Evolutionary conservation across 345 rosid species (phyloP), one percentile per base, ranked within the genome.

Genomic region (Euphorbia lathyris): DNA sequence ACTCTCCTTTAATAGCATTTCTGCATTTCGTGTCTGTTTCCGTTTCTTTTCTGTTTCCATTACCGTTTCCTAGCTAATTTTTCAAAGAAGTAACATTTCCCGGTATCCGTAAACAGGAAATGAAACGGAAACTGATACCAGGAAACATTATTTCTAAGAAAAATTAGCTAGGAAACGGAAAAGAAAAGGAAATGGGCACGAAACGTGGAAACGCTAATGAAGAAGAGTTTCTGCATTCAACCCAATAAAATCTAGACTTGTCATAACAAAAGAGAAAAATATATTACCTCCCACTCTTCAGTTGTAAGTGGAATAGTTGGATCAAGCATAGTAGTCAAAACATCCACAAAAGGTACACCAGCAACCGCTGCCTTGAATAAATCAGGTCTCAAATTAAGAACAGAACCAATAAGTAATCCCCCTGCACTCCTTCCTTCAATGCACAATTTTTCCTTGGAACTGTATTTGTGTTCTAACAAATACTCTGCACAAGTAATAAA

Each of bases 331-430:
- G 97, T 95, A 34, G 97, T 95, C 85, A 95, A 7, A 51, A 72
- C 99, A 78, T 95, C 99, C 56, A 95, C 93, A 60, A 95, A 95
- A 74, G 99, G 99, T 57, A 95, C 99, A 70, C 92, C 97, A 59
- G 96, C 97, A 70, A 95, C 73, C 62, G 84, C 97, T 77, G 85
- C 91, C 86, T 86, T 92, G 81, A 92, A 95, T 77, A 92, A 83
- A 83, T 92, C 96, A 34, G 99, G 97, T 71, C 97, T 90, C 99
- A 92, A 92, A 75, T 88, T 95, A 70, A 95, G 90, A 78, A 95
- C 96, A 74, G 97, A 86, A 73, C 99, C 99, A 59, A 88, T 82
- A 75, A 95, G 88, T 81, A 95, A 78, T 20, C 99, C 99, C 67
- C 99, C 97, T 3, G 97, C 99, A 76, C 97, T 95, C 80, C 98